Base-by-base conservation (phyloP, 768 basidiomycete genomes). In the Lentinula sp. region DNA sequence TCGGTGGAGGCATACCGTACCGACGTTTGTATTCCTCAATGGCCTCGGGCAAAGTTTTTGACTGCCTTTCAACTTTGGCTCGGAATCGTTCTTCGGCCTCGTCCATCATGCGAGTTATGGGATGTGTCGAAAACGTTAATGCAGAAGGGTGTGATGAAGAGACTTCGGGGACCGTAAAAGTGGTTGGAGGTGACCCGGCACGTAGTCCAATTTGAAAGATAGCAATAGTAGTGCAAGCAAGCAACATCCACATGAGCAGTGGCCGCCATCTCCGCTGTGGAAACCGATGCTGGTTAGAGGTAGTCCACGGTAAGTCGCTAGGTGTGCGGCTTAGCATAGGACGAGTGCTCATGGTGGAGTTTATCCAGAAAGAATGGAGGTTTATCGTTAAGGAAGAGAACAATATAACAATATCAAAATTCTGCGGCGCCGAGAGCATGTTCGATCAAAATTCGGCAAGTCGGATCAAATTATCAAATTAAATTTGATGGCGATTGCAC, bases 31-130 rank as follows among this genome's bases (percentile, higher is more conserved):
- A 99, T 71, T 96, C 93, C 8, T 73, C 71, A 0, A 93, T 91
- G 0, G 96, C 96, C 31, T 84, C 83, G 43, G 76, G 76, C 39
- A 98, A 78, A 0, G 91, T 89, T 67, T 81, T 84, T 71, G 91
- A 94, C 76, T 98, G 97, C 54, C 78, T 76, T 2, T 75, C 76
- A 32, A 98, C 74, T 66, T 88, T 81, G 37, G 75, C 71, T 39
- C 84, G 79, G 72, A 86, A 98, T 57, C 80, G 79, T n/a, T 70
- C 70, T 70, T 93, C 92, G 1, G 94, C 97, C 2, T 92, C 85
- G 10, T 84, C 82, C 81, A 98, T 90, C 65, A 98, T 83, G 40
- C 75, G 78, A 0, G 93, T 80, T 64, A 98, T 97, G 5, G 96
- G 95, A 70, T 99, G 93, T 28, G 55, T 56, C 8, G 55, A 37